Evolutionary conservation across 257 asterid species (phyloP), one percentile per base, ranked within the genome.

Genomic region (Gynochthodes officinalis): DNA sequence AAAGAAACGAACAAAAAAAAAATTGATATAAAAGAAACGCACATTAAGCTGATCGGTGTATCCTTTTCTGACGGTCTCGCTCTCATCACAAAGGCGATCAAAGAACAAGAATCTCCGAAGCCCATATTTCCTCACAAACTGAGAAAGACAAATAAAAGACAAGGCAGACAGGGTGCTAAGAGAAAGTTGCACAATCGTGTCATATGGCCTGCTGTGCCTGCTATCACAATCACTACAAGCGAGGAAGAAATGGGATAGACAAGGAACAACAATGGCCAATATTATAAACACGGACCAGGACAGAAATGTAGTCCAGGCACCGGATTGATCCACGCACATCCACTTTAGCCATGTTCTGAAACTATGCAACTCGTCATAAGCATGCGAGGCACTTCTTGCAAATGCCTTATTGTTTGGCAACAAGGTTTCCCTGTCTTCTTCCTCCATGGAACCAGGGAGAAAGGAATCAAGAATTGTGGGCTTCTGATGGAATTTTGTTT

Each of bases 241-340:
- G 15, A 94, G 80, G 1, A 82, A 73, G 76, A 87, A 94, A 67
- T 94, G 98, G 25, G 97, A 94, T 35, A 91, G n/a, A 37, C 83
- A 82, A 1, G 98, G 98, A 1, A 93, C 90, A 28, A 84, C 55
- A 27, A 91, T 83, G 10, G 86, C 85, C 46, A 91, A 63, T 0
- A 80, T 32, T 0, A 89, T 8, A 76, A 91, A 91, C 14, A 91
- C 88, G 72, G 82, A 43, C 96, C 97, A 94, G 43, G 97, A 94
- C 42, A 94, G 85, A 67, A 79, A 77, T 23, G 90, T 67, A 19
- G 86, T 79, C 88, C 81, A 79, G 8, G 88, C 63, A 57, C 73
- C 82, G 2, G 98, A 91, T 64, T 94, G 98, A 58, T 94, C 98
- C 58, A 91, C 98, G 82, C 96, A 91, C 73, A 94, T 86, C 95